Evolutionary conservation across 352 stramenopile species (phyloP).

Genomic region (Thraustochytrium striatum): DNA sequence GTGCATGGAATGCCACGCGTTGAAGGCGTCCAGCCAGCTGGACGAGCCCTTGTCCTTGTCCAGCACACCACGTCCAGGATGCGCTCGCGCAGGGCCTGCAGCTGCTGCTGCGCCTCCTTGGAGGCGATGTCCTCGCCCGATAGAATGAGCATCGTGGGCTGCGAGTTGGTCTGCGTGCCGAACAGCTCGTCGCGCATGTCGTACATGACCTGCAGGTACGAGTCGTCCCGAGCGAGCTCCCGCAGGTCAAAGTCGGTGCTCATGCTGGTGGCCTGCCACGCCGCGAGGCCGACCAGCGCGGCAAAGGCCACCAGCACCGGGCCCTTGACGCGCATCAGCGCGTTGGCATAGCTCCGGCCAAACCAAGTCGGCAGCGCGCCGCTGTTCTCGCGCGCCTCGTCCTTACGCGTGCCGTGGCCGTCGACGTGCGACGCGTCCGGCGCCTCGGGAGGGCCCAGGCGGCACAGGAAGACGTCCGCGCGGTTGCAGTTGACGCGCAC

Average conservation of each 20-base stretch:
- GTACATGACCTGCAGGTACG: background rate
- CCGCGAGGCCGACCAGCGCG: background rate
- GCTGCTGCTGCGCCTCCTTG: background rate
- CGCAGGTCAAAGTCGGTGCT: background rate
- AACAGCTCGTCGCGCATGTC: background rate
- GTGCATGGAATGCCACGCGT: background rate
- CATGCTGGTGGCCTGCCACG: background rate
- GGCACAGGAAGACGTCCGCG: slow-evolving; percentile 33
- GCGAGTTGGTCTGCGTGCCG: background rate
- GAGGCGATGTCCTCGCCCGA: background rate
- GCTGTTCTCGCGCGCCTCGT: background rate
- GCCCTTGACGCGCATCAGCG: background rate
- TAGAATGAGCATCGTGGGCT: background rate
- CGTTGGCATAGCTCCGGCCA: background rate
- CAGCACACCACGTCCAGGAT: background rate
- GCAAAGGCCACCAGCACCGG: background rate
- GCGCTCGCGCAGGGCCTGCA: background rate
- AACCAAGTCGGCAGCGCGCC: background rate
- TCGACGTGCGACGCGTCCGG: background rate
- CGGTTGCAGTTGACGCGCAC: background rate
- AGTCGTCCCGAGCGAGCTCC: background rate
- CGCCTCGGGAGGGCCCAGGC: no score
- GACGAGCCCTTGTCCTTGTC: slow-evolving; percentile 8
- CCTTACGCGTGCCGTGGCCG: background rate
- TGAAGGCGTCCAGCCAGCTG: slow-evolving; percentile 43